Evolutionary conservation across 2,329 filamentous ascomycete genomes (phyloP).

Genomic region (Basipetospora chlamydospora): DNA sequence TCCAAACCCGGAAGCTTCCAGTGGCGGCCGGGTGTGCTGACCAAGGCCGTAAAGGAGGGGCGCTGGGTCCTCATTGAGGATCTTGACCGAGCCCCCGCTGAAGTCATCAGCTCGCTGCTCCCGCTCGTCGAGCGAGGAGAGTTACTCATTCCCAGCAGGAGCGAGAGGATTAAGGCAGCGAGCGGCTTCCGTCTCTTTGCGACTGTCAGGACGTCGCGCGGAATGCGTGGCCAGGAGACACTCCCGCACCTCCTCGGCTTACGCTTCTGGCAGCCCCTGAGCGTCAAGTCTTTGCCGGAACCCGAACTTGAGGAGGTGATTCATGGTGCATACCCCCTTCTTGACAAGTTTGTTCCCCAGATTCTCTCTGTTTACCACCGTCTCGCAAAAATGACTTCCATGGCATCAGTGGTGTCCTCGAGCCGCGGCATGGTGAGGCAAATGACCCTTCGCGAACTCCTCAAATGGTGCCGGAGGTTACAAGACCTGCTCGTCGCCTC

Average conservation of each 20-base stretch:
- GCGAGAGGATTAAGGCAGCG: slow-evolving; percentile 70
- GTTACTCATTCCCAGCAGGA: slow-evolving; percentile 75
- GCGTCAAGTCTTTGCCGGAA: slow-evolving; percentile 48
- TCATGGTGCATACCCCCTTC: slow-evolving; percentile 50
- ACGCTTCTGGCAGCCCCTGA: slow-evolving; percentile 73
- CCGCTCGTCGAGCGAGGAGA: slow-evolving; percentile 89
- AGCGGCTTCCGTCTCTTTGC: slow-evolving; percentile 83
- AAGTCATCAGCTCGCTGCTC: slow-evolving; percentile 84
- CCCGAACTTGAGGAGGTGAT: slow-evolving; percentile 66
- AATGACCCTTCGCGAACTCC: slow-evolving; percentile 59
- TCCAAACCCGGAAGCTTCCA: slow-evolving; percentile 76
- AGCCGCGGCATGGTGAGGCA: slow-evolving; percentile 37
- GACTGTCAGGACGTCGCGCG: slow-evolving; percentile 66
- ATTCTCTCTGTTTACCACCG: slow-evolving; percentile 45
- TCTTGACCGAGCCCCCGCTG: slow-evolving; percentile 82
- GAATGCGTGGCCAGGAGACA: slow-evolving; percentile 51
- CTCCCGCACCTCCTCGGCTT: slow-evolving; percentile 65
- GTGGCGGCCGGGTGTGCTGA: slow-evolving; percentile 86
- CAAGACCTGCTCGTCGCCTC: slow-evolving; percentile 43
- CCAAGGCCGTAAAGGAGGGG: slow-evolving; percentile 84
- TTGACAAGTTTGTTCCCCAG: slow-evolving; percentile 46
- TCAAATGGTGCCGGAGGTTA: slow-evolving; percentile 82
- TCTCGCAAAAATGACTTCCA: slow-evolving; percentile 26
- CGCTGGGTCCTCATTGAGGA: slow-evolving; percentile 97
- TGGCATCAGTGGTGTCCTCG: slow-evolving; percentile 17